Evolutionary conservation across 2,329 filamentous ascomycete species (phyloP), one percentile per base, ranked within the genome.

Genomic region (Epichloe sibirici): DNA sequence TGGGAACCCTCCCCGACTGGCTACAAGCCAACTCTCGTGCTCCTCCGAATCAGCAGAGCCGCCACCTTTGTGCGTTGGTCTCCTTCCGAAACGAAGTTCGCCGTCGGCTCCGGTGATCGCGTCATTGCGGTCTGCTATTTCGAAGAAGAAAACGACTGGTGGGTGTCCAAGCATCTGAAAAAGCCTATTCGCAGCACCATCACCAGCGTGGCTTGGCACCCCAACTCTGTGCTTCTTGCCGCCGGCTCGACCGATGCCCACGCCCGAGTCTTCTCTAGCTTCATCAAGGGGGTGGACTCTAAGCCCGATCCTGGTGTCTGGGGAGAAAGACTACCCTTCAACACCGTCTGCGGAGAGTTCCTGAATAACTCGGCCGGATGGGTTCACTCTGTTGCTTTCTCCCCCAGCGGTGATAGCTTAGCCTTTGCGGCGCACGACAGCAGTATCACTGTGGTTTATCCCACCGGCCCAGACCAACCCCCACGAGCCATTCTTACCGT

Each of bases 91-190:
- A 86, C 84, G 67, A 98, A 98, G 72, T 98, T 98, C 68, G 93
- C 93, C 51, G 93, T 97, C 28, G 93, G 93, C 55, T 96, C 90
- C 31, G 93, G 93, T 56, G 93, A 95, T 61, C 85, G 93, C 57
- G 86, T 95, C 58, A 95, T 98, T 63, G 90, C 93, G 42, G 81
- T 97, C 61, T 98, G 93, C 77, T 97, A 97, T 75, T 98, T 98
- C 62, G 93, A 98, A 66, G 88, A 95, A 68, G 93, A 98, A 71
- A 96, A 98, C 71, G 90, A 98, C 75, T 98, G 93, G 93, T 98
- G 93, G 93, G 91, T 98, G 43, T 96, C 90, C 39, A 98, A 98
- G 78, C 93, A 98, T 72, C 74, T 98, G 65, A 97, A 97, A 82
- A 98, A 97, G 79, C 93, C 93, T 21, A 95, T 98, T 63, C 87